Evolutionary conservation across 2,329 filamentous ascomycete genomes (phyloP).

Genomic region (Xylaria sp.): DNA sequence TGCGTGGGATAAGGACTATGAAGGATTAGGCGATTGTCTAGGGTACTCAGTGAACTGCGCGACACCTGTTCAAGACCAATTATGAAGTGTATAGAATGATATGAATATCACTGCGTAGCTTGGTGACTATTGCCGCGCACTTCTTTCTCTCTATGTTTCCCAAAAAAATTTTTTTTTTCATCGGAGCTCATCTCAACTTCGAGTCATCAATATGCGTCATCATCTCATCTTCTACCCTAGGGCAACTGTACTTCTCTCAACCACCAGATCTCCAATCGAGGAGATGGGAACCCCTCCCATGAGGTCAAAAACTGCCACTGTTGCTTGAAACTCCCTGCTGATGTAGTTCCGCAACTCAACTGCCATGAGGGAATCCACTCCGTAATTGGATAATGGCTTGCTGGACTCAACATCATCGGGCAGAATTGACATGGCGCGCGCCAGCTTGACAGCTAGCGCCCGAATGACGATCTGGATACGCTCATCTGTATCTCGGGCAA

Average conservation of each 20-base stretch:
- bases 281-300: constrained; percentile 36
- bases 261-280: constrained; percentile 37
- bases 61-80: too few relatives aligned
- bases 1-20: too few relatives aligned
- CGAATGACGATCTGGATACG: constrained; percentile 34
- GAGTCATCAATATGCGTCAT: not conserved
- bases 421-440: constrained; percentile 39
- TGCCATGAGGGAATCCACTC: constrained; percentile 50
- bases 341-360: constrained; percentile 51
- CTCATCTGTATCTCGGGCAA: constrained; percentile 26
- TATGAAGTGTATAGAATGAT: too few relatives aligned
- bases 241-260: constrained; percentile 38
- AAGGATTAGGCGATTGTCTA: too few relatives aligned
- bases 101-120: too few relatives aligned
- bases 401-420: constrained; percentile 42
- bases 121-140: too few relatives aligned
- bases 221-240: constrained; percentile 24
- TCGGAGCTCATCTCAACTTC: too few relatives aligned
- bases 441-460: constrained; percentile 32
- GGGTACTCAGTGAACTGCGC: too few relatives aligned
- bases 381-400: constrained; percentile 46
- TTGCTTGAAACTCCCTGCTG: constrained; percentile 33
- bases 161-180: too few relatives aligned
- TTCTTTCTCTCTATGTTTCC: not conserved
- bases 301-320: constrained; percentile 38